phyloP scores from a whole-genome alignment of 2,329 filamentous ascomycete species.

The Xylariaceae sp. region DNA sequence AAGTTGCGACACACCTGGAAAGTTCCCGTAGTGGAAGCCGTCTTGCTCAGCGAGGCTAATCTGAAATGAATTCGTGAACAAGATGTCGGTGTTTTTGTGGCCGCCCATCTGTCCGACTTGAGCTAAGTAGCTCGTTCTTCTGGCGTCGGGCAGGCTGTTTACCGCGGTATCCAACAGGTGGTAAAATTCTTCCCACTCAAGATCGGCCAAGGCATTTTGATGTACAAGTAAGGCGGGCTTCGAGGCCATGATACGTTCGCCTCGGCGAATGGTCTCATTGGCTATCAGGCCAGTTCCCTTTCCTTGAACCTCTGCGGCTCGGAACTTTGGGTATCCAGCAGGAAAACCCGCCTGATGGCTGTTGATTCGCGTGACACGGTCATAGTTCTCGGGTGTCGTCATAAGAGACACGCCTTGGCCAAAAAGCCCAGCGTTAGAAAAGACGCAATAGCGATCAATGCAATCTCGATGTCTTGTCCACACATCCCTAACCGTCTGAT shows the following conservation, averaged over 20 bases:
- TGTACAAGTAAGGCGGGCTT: conserved; percentile 31
- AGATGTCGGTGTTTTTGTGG: conserved; percentile 28
- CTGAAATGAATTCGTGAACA: conserved; percentile 35
- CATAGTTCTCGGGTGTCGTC: conserved; percentile 20
- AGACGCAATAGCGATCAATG: conserved; percentile 25
- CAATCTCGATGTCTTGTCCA: conserved; percentile 16
- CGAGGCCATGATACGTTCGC: conserved; percentile 28
- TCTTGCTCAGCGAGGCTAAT: conserved; percentile 17
- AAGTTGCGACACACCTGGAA: conserved; percentile 42
- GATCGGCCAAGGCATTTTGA: conserved; percentile 24
- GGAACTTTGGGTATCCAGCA: conserved; percentile 5
- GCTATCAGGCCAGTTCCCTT: conserved; percentile 31
- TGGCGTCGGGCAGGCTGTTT: conserved; percentile 16
- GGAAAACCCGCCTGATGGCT: background rate
- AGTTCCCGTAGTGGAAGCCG: conserved; percentile 33
- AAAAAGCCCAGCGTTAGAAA: conserved; percentile 15
- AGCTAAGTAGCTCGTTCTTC: conserved; percentile 22
- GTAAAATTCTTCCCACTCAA: conserved; percentile 20
- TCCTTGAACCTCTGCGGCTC: conserved; percentile 17
- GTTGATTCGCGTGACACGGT: conserved; percentile 10
- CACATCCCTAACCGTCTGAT: background rate
- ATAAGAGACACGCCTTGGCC: conserved; percentile 21
- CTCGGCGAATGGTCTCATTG: conserved; percentile 22
- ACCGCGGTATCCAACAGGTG: conserved; percentile 28
- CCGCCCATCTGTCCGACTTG: conserved; percentile 30